Conservation (phyloP, 257 asterid species). For the Salvia rosmarinus region DNA sequence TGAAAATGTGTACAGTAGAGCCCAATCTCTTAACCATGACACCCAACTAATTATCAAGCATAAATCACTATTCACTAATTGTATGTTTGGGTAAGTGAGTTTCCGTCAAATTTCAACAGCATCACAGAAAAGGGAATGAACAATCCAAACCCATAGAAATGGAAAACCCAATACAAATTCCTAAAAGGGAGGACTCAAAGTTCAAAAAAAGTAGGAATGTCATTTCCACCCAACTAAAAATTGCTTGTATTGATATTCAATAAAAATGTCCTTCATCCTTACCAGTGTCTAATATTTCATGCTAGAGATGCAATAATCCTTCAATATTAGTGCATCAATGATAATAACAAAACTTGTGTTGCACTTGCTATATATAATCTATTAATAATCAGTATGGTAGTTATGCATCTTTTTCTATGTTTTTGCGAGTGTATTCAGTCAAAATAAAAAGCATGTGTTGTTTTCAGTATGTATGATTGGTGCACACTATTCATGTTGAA, state of each 20-base stretch:
- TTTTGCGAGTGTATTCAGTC: not conserved
- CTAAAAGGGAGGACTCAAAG: constrained; percentile 15
- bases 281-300: not conserved
- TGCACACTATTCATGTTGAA: not conserved
- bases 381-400: not conserved
- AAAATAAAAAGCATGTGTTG: not conserved
- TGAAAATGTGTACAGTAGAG: constrained; percentile 11
- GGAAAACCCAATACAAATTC: constrained; percentile 3
- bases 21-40: not conserved
- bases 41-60: constrained; percentile 10
- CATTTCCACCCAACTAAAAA: constrained; percentile 16
- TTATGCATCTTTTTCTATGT: not conserved
- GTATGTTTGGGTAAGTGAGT: constrained; percentile 19
- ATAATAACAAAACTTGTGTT: not conserved
- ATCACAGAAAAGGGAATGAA: constrained; percentile 21
- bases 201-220: constrained; percentile 1
- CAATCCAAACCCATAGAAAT: constrained; percentile 3
- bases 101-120: constrained; percentile 2
- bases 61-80: not conserved
- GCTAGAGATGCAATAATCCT: not conserved
- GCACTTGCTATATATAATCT: not conserved
- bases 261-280: constrained; percentile 1
- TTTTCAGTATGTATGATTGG: not conserved
- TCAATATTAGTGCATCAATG: not conserved
- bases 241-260: not conserved